These are phyloP conservation scores for Polytrichum formosum DNA, from an alignment of 225 moss, liverwort and hornwort species.

Conservation along the genomic window DNA sequence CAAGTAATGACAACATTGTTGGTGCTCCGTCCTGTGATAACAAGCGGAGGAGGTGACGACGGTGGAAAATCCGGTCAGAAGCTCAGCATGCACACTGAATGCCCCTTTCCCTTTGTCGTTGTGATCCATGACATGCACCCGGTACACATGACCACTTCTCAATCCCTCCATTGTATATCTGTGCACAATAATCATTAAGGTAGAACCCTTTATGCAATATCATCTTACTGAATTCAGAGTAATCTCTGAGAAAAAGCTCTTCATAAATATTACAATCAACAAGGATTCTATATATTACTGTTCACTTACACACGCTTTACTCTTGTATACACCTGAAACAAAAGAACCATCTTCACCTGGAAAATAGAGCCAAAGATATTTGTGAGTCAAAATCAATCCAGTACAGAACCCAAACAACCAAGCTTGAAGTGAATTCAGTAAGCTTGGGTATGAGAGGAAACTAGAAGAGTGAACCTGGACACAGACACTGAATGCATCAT, in stretches of 20 bases:
- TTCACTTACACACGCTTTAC: conserved; percentile 24
- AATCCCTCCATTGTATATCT: conserved; percentile 31
- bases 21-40: conserved; percentile 22
- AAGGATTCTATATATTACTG: no score
- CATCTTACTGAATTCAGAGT: no score
- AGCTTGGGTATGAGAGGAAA: no score
- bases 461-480: no score
- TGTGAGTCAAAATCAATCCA: no score
- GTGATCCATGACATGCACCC: conserved; percentile 39
- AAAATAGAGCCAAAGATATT: conserved; percentile 1
- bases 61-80: conserved; percentile 33
- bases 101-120: conserved; percentile 39
- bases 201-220: neutral
- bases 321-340: conserved; percentile 25
- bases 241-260: no score
- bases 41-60: conserved; percentile 31
- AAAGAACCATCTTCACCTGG: conserved; percentile 39
- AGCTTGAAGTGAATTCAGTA: no score
- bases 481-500: no score
- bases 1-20: conserved; percentile 29
- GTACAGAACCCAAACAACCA: no score
- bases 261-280: no score
- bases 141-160: conserved; percentile 48
- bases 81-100: conserved; percentile 33
- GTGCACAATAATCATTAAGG: neutral